Conservation (phyloP, 352 stramenopile species). For the Phytophthora brassicae region DNA sequence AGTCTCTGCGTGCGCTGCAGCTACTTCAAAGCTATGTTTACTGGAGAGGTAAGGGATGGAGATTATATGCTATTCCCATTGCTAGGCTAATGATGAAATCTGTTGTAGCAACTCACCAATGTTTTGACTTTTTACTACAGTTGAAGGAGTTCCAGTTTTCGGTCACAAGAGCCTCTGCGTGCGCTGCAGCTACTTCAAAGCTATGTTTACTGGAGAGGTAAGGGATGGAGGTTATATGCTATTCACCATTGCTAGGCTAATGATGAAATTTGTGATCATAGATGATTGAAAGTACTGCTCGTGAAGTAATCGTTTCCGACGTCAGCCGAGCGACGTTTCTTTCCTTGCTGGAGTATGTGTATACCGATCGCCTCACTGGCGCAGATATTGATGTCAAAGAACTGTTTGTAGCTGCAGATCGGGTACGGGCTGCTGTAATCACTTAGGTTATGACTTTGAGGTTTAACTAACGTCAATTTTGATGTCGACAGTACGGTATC, state of each 20-base stretch:
- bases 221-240: neutral
- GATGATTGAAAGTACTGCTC: conserved; percentile 89
- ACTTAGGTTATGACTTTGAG: neutral
- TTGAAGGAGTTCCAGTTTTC: conserved; percentile 83
- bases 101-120: neutral
- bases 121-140: conserved; percentile 28
- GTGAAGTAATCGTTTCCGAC: conserved; percentile 90
- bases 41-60: too few species aligned
- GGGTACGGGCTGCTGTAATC: conserved; percentile 32
- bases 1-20: too few species aligned
- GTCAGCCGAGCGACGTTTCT: conserved; percentile 92
- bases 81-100: too few species aligned
- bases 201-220: conserved; percentile 83
- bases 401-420: conserved; percentile 91
- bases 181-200: conserved; percentile 94
- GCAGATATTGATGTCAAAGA: conserved; percentile 89
- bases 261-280: conserved; percentile 50
- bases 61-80: too few species aligned
- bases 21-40: too few species aligned
- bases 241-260: too few species aligned
- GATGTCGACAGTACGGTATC: conserved; percentile 64
- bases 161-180: conserved; percentile 92
- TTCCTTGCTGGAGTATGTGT: conserved; percentile 94
- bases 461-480: neutral
- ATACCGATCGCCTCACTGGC: conserved; percentile 93